Conservation (phyloP, 2,329 filamentous ascomycete species). For the Epichloe hybrida region DNA sequence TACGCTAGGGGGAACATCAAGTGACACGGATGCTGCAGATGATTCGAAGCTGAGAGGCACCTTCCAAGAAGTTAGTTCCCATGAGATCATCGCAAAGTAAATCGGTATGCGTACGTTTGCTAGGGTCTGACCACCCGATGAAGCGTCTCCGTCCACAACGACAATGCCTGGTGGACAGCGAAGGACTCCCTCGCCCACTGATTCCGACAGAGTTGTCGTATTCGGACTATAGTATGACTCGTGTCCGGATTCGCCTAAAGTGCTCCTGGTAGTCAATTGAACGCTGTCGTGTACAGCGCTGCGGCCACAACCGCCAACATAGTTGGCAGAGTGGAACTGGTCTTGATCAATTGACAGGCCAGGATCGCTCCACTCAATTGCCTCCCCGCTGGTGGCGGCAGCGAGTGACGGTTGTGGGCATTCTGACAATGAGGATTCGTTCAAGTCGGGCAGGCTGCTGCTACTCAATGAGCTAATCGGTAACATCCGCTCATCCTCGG, state of each 20-base stretch:
- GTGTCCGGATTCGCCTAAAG: neutral
- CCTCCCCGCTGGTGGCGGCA: neutral
- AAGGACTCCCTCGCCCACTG: neutral
- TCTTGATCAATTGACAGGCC: neutral
- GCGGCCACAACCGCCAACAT: conserved; percentile 1
- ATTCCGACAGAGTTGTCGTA: neutral
- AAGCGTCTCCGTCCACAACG: neutral
- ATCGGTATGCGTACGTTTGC: conserved; percentile 8
- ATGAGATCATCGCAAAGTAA: neutral
- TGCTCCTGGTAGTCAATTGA: neutral
- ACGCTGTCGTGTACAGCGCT: neutral
- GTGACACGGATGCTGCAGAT: conserved; percentile 5
- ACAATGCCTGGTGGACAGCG: neutral
- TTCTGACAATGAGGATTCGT: conserved; percentile 2
- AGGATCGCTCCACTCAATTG: neutral
- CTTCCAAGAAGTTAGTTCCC: conserved; percentile 11
- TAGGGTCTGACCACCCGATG: neutral
- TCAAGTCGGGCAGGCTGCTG: conserved; percentile 4
- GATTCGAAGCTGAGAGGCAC: conserved; percentile 5
- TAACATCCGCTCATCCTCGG: conserved; percentile 34
- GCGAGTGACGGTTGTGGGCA: neutral
- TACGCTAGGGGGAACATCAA: conserved; percentile 9
- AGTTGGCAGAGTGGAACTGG: neutral
- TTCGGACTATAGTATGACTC: neutral
- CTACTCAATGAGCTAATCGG: conserved; percentile 12